A percentile compares a stretch with the other conserved stretches of the same genome.
Evolutionary conservation across 148 eudicot species (phyloP).

Genomic region (Gaultheria prostrata): DNA sequence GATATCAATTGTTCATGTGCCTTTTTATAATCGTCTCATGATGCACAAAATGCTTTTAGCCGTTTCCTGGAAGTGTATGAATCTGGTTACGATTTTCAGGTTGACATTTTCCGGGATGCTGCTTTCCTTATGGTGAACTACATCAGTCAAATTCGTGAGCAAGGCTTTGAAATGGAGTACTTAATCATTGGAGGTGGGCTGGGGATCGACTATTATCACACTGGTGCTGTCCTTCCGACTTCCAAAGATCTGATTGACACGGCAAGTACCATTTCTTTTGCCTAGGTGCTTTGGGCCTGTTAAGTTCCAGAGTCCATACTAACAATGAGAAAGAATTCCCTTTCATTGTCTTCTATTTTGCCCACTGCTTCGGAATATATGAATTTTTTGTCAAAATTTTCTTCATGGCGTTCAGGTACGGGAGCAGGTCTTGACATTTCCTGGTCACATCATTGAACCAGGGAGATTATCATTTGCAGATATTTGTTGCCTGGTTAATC

Average conservation of each 20-base stretch:
- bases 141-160: slow-evolving; percentile 79
- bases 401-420: slow-evolving; percentile 52
- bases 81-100: slow-evolving; percentile 40
- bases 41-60: neutral
- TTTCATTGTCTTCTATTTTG: neutral
- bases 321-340: neutral
- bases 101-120: slow-evolving; percentile 91
- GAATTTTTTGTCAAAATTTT: neutral
- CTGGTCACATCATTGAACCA: no score
- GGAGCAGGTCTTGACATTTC: slow-evolving; percentile 68
- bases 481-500: slow-evolving; percentile 88
- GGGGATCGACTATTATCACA: slow-evolving; percentile 88
- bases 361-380: neutral
- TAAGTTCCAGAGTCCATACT: neutral
- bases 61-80: neutral
- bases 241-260: slow-evolving; percentile 91
- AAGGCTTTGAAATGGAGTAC: slow-evolving; percentile 84
- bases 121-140: slow-evolving; percentile 88
- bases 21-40: neutral
- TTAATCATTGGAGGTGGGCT: slow-evolving; percentile 97
- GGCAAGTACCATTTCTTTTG: slow-evolving; percentile 37
- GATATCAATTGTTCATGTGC: no score
- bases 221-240: slow-evolving; percentile 82
- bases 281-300: no score
- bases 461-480: no score